Conservation (phyloP, 306 rosid species). For the Pyrus pyrifolia region DNA sequence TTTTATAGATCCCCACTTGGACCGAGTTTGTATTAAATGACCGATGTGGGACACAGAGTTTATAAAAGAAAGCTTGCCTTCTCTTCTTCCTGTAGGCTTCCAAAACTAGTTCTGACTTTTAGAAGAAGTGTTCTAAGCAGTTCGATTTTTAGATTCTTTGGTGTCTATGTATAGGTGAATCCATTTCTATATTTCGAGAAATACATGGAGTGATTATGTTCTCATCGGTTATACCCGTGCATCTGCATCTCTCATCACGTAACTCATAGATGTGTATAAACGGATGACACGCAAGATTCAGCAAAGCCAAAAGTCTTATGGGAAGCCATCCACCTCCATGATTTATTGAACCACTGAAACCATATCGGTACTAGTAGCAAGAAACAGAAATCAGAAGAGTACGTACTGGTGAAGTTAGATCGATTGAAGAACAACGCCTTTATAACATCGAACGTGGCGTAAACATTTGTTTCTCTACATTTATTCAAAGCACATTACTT, state of each 20-base stretch:
- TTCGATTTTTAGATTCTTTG: neutral
- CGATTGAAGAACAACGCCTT: neutral
- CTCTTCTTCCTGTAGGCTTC: neutral
- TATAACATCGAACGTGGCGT: neutral
- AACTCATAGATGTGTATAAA: neutral
- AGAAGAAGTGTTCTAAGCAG: neutral
- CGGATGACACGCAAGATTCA: too few species aligned
- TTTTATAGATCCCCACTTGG: neutral
- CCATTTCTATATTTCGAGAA: too few species aligned
- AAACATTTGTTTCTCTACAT: neutral
- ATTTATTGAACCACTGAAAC: neutral
- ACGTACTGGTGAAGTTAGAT: neutral
- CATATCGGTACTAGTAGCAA: neutral
- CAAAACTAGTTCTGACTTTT: neutral
- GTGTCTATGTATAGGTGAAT: neutral
- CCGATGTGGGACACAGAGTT: slow-evolving; percentile 38
- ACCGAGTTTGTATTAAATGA: fast-evolving
- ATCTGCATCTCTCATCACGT: neutral
- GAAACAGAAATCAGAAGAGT: neutral
- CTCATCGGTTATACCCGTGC: neutral
- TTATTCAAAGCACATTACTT: neutral
- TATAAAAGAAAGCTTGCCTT: neutral
- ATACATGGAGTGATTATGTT: too few species aligned
- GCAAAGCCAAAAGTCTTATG: too few species aligned
- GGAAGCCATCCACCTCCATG: neutral